phyloP scores from a whole-genome alignment of 1,139 yeast species.

The Eremothecium cymbalariae region DNA sequence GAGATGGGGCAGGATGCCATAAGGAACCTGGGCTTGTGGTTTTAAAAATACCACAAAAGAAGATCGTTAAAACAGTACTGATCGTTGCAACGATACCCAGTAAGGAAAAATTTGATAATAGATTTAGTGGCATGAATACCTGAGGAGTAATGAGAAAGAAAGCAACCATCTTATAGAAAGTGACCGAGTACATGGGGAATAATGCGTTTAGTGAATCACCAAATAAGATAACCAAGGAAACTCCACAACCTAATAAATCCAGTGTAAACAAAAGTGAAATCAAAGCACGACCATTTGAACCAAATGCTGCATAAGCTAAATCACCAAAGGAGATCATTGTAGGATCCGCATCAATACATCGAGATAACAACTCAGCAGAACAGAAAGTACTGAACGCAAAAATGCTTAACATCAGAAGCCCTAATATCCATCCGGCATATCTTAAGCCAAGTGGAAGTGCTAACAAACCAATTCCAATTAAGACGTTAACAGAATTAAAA shows the following conservation, averaged over 20 bases:
- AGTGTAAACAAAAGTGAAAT: conserved; percentile 66
- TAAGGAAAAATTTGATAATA: conserved; percentile 64
- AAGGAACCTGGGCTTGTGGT: conserved; percentile 59
- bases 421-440: conserved; percentile 74
- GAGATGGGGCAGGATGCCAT: conserved; percentile 43
- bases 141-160: conserved; percentile 56
- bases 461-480: conserved; percentile 79
- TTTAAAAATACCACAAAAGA: conserved; percentile 56
- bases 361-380: conserved; percentile 60
- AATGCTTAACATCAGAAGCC: conserved; percentile 43
- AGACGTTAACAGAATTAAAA: conserved; percentile 77
- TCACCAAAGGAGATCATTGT: conserved; percentile 85
- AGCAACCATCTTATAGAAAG: conserved; percentile 48
- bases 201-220: conserved; percentile 74
- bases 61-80: conserved; percentile 49
- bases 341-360: conserved; percentile 63
- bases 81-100: conserved; percentile 67
- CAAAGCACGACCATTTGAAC: conserved; percentile 48
- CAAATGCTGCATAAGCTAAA: conserved; percentile 70
- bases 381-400: conserved; percentile 59
- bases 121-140: conserved; percentile 60
- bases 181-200: conserved; percentile 44
- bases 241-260: conserved; percentile 72
- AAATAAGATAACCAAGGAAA: conserved; percentile 68
- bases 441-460: conserved; percentile 76